A percentile compares a stretch with the other conserved stretches of the same genome.
Conservation (phyloP, 495 filamentous ascomycete genomes). For the Ascobolus immersus region DNA sequence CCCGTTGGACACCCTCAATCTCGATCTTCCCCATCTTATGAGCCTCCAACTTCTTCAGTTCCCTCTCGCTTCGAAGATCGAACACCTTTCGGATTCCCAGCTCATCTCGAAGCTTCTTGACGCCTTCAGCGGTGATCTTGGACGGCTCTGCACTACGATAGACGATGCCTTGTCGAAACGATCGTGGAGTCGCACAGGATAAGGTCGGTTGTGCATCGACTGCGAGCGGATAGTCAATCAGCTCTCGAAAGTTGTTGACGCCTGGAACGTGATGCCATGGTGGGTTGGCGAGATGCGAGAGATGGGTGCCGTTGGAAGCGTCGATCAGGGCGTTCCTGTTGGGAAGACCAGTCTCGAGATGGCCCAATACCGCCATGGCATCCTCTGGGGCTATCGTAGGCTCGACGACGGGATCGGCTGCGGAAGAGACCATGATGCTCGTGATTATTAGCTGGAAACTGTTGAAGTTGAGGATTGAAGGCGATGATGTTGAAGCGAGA, state of each 20-base stretch:
- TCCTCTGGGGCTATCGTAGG: no score
- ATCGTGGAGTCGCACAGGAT: no score
- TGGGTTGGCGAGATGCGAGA: slow-evolving; percentile 7
- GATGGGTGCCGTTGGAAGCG: neutral
- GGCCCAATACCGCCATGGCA: no score
- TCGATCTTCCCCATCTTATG: slow-evolving; percentile 14
- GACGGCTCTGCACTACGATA: slow-evolving; percentile 34
- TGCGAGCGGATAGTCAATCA: slow-evolving; percentile 27
- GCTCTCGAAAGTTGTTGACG: slow-evolving; percentile 33
- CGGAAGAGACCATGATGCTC: no score
- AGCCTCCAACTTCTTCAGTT: slow-evolving; percentile 20
- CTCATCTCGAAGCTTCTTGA: slow-evolving; percentile 21
- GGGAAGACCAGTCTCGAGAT: no score
- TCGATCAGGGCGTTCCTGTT: no score
- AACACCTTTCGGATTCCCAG: slow-evolving; percentile 36
- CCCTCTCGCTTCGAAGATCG: slow-evolving; percentile 34
- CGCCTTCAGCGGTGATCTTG: slow-evolving; percentile 25
- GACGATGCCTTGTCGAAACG: slow-evolving; percentile 25
- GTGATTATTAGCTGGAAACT: no score
- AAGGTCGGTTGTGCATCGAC: no score
- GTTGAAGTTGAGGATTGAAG: no score
- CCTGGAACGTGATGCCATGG: slow-evolving; percentile 29
- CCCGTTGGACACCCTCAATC: slow-evolving; percentile 15
- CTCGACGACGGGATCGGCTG: no score
- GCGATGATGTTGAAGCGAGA: no score